Conservation (phyloP, 768 basidiomycete species). For the Lyophyllum semitale region DNA sequence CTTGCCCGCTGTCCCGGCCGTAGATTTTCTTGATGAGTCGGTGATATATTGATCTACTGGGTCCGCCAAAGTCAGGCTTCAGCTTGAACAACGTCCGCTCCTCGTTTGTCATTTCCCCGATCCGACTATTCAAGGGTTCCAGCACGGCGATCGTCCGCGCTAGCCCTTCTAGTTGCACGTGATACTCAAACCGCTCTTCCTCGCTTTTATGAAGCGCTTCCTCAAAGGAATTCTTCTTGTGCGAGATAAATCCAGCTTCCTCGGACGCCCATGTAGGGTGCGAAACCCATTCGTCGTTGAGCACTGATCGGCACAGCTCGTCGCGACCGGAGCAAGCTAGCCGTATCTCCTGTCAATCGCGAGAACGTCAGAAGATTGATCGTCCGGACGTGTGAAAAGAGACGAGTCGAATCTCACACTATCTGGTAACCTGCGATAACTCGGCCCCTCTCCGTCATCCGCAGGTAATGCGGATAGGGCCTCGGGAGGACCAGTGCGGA, state of each 20-base stretch:
- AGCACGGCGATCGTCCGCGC: slow-evolving; percentile 87
- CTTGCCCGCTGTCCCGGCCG: slow-evolving; percentile 72
- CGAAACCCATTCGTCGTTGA: slow-evolving; percentile 98
- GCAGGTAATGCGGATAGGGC: slow-evolving; percentile 76
- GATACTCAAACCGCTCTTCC: slow-evolving; percentile 97
- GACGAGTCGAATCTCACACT: slow-evolving; percentile 59
- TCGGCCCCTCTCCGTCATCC: slow-evolving; percentile 88
- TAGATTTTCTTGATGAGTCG: slow-evolving; percentile 94
- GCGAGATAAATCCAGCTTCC: slow-evolving; percentile 89
- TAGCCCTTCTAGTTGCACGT: slow-evolving; percentile 92
- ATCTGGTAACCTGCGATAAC: slow-evolving; percentile 87
- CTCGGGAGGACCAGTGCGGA: slow-evolving; percentile 75
- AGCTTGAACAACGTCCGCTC: slow-evolving; percentile 83
- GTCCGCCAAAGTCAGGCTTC: slow-evolving; percentile 86
- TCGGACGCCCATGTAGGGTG: slow-evolving; percentile 99
- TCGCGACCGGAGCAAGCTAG: slow-evolving; percentile 94
- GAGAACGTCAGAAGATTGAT: slow-evolving; percentile 2
- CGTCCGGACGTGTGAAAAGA: background rate
- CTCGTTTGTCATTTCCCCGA: slow-evolving; percentile 87
- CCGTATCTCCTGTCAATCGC: slow-evolving; percentile 68
- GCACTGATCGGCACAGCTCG: slow-evolving; percentile 90
- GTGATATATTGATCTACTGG: slow-evolving; percentile 85
- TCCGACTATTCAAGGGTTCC: slow-evolving; percentile 82
- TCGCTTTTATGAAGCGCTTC: slow-evolving; percentile 96
- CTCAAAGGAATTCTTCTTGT: slow-evolving; percentile 97